Conservation (phyloP, 2,329 filamentous ascomycete species). For the Diaporthe humulicola region DNA sequence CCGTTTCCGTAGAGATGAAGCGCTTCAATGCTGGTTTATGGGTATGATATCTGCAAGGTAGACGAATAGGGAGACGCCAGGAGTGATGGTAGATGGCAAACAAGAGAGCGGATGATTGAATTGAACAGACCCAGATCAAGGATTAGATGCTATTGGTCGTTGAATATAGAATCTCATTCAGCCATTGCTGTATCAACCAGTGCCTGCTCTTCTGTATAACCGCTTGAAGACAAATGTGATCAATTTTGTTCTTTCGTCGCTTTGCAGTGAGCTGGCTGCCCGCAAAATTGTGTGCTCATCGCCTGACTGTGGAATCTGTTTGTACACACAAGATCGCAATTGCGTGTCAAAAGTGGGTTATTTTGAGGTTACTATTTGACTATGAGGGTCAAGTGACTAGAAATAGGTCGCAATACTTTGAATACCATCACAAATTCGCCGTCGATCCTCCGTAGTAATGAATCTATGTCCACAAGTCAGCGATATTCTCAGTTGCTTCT, state of each 20-base stretch:
- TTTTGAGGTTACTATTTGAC: neutral
- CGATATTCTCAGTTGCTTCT: constrained; percentile 22
- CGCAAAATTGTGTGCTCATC: neutral
- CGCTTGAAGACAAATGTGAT: too few relatives aligned
- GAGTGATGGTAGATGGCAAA: neutral
- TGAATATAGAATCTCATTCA: neutral
- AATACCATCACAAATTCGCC: constrained; percentile 18
- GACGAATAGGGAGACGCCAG: too few relatives aligned
- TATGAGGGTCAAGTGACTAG: neutral
- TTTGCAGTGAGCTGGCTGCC: neutral
- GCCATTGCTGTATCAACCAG: too few relatives aligned
- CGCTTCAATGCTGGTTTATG: neutral
- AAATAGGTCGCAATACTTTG: neutral
- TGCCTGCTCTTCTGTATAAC: neutral
- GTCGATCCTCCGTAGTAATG: constrained; percentile 40
- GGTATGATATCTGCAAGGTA: neutral
- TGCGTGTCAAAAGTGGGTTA: neutral
- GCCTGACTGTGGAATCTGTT: neutral
- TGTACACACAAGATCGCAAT: neutral
- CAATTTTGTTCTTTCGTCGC: neutral
- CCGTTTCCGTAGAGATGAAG: neutral
- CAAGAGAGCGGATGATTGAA: neutral
- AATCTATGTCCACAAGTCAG: constrained; percentile 33
- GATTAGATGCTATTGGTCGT: neutral
- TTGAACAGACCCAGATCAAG: neutral